Conservation (phyloP, 768 basidiomycete genomes). For the Cubamyces sp. region DNA sequence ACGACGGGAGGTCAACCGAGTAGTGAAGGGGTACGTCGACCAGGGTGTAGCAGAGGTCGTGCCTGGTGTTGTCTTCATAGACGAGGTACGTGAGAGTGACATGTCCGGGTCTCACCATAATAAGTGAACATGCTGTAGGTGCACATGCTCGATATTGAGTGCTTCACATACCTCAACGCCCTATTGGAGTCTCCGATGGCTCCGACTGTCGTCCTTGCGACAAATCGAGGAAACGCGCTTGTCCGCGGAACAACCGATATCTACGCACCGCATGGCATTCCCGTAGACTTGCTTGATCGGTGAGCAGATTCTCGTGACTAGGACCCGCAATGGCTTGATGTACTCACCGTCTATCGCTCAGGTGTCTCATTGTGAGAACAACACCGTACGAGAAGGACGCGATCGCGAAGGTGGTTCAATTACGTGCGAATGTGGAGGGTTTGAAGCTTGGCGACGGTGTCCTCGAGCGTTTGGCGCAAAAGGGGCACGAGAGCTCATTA, state of each 20-base stretch:
- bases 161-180: constrained; percentile 97
- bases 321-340: not conserved
- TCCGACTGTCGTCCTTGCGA: constrained; percentile 95
- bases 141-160: constrained; percentile 99
- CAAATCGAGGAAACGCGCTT: constrained; percentile 90
- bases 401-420: constrained; percentile 82
- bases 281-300: constrained; percentile 92
- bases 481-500: constrained; percentile 82
- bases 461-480: constrained; percentile 76
- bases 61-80: constrained; percentile 97
- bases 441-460: constrained; percentile 76
- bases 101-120: not conserved
- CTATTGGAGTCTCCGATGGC: constrained; percentile 96
- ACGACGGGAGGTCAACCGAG: constrained; percentile 93
- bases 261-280: constrained; percentile 89
- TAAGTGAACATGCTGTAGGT: constrained; percentile 55
- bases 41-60: constrained; percentile 98
- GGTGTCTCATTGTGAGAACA: constrained; percentile 95
- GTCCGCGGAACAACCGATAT: constrained; percentile 95
- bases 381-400: constrained; percentile 81
- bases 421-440: constrained; percentile 87
- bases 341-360: constrained; percentile 33
- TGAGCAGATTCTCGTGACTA: constrained; percentile 39
- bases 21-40: constrained; percentile 96
- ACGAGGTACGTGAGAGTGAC: constrained; percentile 68